Evolutionary conservation across 1,284 basidiomycete species (phyloP).

Genomic region (Melanopsichium pennsylvanicum): DNA sequence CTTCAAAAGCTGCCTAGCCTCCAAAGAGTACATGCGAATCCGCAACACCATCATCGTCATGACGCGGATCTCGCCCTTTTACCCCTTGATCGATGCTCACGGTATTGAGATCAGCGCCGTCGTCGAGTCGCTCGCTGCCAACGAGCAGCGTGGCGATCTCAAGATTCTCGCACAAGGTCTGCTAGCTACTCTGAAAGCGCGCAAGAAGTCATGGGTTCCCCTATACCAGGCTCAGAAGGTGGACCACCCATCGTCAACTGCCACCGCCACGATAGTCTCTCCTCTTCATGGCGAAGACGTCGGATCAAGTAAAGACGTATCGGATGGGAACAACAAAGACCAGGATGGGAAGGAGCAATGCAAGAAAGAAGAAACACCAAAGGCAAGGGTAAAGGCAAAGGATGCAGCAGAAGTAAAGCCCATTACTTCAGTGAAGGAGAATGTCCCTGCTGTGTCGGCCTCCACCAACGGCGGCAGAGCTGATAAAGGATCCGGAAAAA

Average conservation of each 20-base stretch:
- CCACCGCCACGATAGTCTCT: neutral
- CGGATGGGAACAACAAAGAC: conserved; percentile 8
- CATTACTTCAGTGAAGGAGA: too few relatives aligned
- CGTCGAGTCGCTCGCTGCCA: conserved; percentile 43
- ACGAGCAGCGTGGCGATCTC: conserved; percentile 60
- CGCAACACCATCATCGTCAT: conserved; percentile 63
- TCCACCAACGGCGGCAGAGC: conserved; percentile 4
- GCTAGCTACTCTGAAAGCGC: conserved; percentile 59
- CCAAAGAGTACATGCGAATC: conserved; percentile 62
- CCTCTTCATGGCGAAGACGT: neutral
- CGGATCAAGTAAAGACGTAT: neutral
- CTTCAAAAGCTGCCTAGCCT: conserved; percentile 53
- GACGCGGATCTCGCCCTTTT: conserved; percentile 55
- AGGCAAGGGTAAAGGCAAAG: neutral
- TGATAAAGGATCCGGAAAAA: conserved; percentile 8
- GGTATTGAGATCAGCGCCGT: conserved; percentile 47
- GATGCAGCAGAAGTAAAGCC: neutral
- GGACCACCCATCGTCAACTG: conserved; percentile 12
- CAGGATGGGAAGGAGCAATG: conserved; percentile 2
- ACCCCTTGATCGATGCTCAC: conserved; percentile 52
- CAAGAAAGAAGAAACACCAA: conserved; percentile 2
- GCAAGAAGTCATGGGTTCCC: conserved; percentile 51
- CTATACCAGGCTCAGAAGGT: conserved; percentile 25
- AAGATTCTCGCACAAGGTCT: conserved; percentile 62
- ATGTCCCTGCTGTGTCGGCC: neutral